phyloP scores from a whole-genome alignment of 805 yeast genomes.

The Ogataea glucozyma region DNA sequence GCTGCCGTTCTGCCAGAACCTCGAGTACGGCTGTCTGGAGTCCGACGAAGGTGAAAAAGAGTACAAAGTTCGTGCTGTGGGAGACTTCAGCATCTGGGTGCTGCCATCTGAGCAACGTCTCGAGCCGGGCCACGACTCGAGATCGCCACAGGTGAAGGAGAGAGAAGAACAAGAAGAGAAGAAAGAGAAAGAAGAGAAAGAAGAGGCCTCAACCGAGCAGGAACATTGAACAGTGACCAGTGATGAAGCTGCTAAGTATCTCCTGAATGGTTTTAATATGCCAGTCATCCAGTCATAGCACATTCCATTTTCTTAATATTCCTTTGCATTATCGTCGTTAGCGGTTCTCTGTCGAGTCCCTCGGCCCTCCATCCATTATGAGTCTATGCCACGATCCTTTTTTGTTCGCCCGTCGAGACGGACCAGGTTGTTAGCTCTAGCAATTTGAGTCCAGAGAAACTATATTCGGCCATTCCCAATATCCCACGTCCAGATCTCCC shows the following conservation, averaged over 20 bases:
- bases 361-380: not conserved
- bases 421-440: not conserved
- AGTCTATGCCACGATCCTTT: constrained; percentile 2
- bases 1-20: constrained; percentile 50
- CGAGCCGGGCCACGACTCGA: constrained; percentile 43
- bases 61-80: constrained; percentile 57
- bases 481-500: too few species aligned
- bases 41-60: constrained; percentile 41
- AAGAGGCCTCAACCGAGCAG: not conserved
- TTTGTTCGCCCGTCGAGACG: constrained; percentile 3
- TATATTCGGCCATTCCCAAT: not conserved
- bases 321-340: constrained; percentile 8
- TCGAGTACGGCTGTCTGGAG: constrained; percentile 39
- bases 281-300: constrained; percentile 1
- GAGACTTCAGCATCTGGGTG: constrained; percentile 67
- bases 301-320: constrained; percentile 2
- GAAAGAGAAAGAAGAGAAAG: not conserved
- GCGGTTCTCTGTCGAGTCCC: too few species aligned
- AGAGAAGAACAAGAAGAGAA: not conserved
- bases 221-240: constrained; percentile 3
- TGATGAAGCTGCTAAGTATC: too few species aligned
- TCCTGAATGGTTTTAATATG: too few species aligned
- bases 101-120: constrained; percentile 53
- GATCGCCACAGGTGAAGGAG: constrained; percentile 16
- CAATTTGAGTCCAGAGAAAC: constrained; percentile 4